These are phyloP conservation scores for Thermothielavioides terrestris DNA, from an alignment of 495 filamentous ascomycete genomes.

Conservation along the genomic window DNA sequence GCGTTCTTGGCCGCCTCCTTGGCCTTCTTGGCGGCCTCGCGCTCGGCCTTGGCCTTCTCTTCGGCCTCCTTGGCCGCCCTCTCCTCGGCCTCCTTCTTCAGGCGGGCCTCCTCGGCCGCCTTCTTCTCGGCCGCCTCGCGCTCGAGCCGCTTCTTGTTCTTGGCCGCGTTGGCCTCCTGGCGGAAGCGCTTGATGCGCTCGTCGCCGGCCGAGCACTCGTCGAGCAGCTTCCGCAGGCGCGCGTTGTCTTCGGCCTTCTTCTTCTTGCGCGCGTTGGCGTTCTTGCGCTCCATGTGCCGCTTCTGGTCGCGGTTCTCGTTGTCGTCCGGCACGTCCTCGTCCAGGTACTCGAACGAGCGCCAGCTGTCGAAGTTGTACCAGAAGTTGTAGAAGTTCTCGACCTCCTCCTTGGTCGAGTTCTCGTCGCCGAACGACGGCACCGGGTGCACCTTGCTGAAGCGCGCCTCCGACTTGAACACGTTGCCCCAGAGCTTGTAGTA, in stretches of 20 bases:
- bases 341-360: conserved; percentile 94
- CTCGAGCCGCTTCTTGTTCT: conserved; percentile 86
- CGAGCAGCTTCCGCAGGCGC: conserved; percentile 78
- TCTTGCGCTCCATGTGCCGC: conserved; percentile 95
- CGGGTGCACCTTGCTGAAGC: conserved; percentile 84
- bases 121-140: conserved; percentile 87
- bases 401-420: conserved; percentile 74
- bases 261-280: conserved; percentile 94
- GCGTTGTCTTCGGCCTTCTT: conserved; percentile 96
- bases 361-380: conserved; percentile 99
- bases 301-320: conserved; percentile 98
- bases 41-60: conserved; percentile 83
- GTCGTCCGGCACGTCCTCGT: conserved; percentile 97
- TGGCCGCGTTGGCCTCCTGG: conserved; percentile 79
- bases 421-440: conserved; percentile 82
- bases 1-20: conserved; percentile 98
- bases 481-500: conserved; percentile 89
- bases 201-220: conserved; percentile 71
- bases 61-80: conserved; percentile 91
- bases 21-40: conserved; percentile 90
- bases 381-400: conserved; percentile 97
- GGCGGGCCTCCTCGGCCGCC: conserved; percentile 65
- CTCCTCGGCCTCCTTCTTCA: conserved; percentile 74
- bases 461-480: conserved; percentile 80
- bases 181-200: conserved; percentile 97